Percentiles rank a stretch among this genome's conserved stretches.
These are phyloP conservation scores for Hypholoma sublateritium DNA, from an alignment of 768 basidiomycete genomes.

Conservation along the genomic window DNA sequence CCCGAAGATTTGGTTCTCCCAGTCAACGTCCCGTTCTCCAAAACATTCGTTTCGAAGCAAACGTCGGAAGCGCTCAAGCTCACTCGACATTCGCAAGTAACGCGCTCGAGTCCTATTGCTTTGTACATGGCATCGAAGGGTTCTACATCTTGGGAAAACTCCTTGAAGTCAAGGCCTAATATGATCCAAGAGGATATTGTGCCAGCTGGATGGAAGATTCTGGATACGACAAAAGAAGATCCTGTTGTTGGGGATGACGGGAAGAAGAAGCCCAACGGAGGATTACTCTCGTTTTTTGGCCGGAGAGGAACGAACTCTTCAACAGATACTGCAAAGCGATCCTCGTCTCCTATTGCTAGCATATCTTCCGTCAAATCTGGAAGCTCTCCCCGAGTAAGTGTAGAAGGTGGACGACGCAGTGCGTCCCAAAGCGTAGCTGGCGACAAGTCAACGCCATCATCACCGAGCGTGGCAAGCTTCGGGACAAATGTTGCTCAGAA, in stretches of 20 bases:
- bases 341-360: constrained; percentile 20
- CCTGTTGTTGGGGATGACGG: constrained; percentile 29
- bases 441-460: constrained; percentile 6
- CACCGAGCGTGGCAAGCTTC: constrained; percentile 9
- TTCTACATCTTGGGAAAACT: constrained; percentile 73
- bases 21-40: constrained; percentile 46
- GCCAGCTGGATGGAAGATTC: constrained; percentile 72
- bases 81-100: constrained; percentile 56
- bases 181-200: constrained; percentile 51
- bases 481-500: background rate
- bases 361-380: constrained; percentile 16
- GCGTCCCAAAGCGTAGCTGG: background rate
- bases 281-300: constrained; percentile 76
- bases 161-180: constrained; percentile 56
- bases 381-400: constrained; percentile 25
- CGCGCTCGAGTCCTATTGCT: constrained; percentile 66
- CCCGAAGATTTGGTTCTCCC: constrained; percentile 54
- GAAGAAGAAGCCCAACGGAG: constrained; percentile 53
- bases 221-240: constrained; percentile 53
- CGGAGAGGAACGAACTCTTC: constrained; percentile 31
- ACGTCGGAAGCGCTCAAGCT: constrained; percentile 61
- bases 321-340: constrained; percentile 13
- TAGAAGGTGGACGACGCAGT: constrained; percentile 17
- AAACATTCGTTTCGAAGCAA: constrained; percentile 57
- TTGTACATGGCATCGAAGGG: constrained; percentile 70